A percentile compares a stretch with the other conserved stretches of the same genome.
Evolutionary conservation across 768 basidiomycete genomes (phyloP).

Genomic region (Suillus sp.): DNA sequence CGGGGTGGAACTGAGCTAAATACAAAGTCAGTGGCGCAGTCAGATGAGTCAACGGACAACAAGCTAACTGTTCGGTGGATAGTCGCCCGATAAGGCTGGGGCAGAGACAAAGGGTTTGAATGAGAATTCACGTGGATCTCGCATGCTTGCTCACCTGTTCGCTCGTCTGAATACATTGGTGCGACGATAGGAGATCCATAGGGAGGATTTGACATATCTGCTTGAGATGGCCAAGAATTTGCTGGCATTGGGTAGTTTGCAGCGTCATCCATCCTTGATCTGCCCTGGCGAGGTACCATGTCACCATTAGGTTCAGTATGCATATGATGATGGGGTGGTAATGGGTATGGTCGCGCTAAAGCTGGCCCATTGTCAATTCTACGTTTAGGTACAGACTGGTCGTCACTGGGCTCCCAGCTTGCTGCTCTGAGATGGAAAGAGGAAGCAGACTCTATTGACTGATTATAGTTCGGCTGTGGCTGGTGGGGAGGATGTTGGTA

Average conservation of each 20-base stretch:
- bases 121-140: conserved; percentile 14
- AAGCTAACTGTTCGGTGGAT: conserved; percentile 40
- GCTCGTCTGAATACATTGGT: conserved; percentile 59
- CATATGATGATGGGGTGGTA: conserved; percentile 31
- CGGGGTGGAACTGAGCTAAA: conserved; percentile 36
- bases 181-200: conserved; percentile 48
- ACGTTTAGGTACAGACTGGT: conserved; percentile 38
- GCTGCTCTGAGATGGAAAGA: conserved; percentile 64
- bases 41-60: conserved; percentile 11
- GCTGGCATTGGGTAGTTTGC: conserved; percentile 32
- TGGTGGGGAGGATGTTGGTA: conserved; percentile 34
- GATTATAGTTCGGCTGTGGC: conserved; percentile 29
- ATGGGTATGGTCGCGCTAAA: conserved; percentile 37
- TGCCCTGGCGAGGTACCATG: conserved; percentile 29
- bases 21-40: conserved; percentile 20
- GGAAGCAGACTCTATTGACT: conserved; percentile 30
- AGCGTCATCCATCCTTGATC: conserved; percentile 36
- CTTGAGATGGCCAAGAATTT: conserved; percentile 36
- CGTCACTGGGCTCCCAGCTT: conserved; percentile 51
- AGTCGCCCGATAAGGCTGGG: conserved; percentile 47
- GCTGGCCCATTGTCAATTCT: conserved; percentile 36
- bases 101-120: conserved; percentile 21
- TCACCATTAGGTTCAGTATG: conserved; percentile 38
- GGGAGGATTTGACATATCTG: conserved; percentile 36
- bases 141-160: conserved; percentile 46